phyloP scores from a whole-genome alignment of 2,329 filamentous ascomycete genomes.

The Fusarium hostae region DNA sequence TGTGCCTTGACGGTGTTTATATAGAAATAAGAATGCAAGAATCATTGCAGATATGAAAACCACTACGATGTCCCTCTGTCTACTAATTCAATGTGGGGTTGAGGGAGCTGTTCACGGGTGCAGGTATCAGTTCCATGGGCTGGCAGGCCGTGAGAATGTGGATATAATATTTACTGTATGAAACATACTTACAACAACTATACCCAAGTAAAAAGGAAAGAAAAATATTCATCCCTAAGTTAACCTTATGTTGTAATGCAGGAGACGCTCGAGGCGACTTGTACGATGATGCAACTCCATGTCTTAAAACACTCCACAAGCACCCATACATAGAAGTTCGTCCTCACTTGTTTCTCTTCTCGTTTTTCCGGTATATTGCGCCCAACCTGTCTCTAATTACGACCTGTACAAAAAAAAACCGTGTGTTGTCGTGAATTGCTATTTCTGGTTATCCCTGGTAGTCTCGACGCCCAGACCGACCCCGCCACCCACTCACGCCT shows the following conservation, averaged over 20 bases:
- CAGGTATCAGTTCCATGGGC: neutral
- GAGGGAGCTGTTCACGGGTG: conserved; percentile 3
- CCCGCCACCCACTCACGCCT: conserved; percentile 36
- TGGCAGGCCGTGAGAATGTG: neutral
- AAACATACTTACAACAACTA: neutral
- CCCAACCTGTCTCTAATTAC: conserved; percentile 6
- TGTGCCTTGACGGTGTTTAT: neutral
- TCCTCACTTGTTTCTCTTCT: neutral
- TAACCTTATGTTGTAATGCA: neutral
- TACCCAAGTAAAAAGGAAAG: neutral
- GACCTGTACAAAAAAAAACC: neutral
- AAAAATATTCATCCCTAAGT: neutral
- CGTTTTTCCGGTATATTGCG: neutral
- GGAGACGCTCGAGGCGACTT: neutral
- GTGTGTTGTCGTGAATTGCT: conserved; percentile 21
- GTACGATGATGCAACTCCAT: neutral
- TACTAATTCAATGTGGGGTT: conserved; percentile 13
- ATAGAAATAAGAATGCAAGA: conserved; percentile 3
- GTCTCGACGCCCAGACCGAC: conserved; percentile 24
- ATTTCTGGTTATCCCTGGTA: conserved; percentile 21
- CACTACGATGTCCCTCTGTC: neutral
- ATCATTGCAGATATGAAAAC: neutral
- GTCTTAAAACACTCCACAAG: conserved; percentile 4
- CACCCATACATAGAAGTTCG: neutral
- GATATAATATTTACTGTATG: neutral